These are phyloP conservation scores for Penicillium sp. DNA, from an alignment of 2,329 filamentous ascomycete genomes.

Conservation along the genomic window DNA sequence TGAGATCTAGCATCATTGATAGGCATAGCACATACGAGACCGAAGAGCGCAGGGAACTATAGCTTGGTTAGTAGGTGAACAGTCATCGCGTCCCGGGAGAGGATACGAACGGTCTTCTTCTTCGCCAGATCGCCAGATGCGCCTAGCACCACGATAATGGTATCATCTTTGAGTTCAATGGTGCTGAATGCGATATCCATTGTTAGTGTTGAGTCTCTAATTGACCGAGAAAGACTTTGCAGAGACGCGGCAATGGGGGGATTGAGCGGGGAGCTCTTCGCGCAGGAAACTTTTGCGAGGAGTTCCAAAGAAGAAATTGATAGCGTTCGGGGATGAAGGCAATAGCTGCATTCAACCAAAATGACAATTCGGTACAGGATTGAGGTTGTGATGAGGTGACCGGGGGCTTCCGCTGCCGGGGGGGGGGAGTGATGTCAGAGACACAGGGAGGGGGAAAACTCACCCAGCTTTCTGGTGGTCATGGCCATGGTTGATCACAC, in stretches of 20 bases:
- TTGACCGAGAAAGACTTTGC: constrained; percentile 19
- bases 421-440: constrained; percentile 42
- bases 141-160: constrained; percentile 91
- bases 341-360: background rate
- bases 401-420: constrained; percentile 21
- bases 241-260: constrained; percentile 18
- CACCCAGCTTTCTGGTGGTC: constrained; percentile 54
- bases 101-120: constrained; percentile 87
- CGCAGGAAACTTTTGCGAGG: background rate
- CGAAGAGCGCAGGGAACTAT: constrained; percentile 94
- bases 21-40: constrained; percentile 68
- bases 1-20: background rate
- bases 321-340: background rate
- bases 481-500: constrained; percentile 52
- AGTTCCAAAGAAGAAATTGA: background rate
- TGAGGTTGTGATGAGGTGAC: constrained; percentile 11
- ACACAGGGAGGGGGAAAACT: constrained; percentile 35
- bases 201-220: constrained; percentile 24
- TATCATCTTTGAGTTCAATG: constrained; percentile 98
- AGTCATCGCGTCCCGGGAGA: constrained; percentile 4
- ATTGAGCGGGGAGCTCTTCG: constrained; percentile 14
- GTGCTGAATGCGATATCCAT: constrained; percentile 57
- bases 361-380: constrained; percentile 3
- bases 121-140: constrained; percentile 97
- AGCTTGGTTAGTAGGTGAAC: constrained; percentile 19